phyloP scores from a whole-genome alignment of 2,329 filamentous ascomycete species.

The Orbilia javanica region DNA sequence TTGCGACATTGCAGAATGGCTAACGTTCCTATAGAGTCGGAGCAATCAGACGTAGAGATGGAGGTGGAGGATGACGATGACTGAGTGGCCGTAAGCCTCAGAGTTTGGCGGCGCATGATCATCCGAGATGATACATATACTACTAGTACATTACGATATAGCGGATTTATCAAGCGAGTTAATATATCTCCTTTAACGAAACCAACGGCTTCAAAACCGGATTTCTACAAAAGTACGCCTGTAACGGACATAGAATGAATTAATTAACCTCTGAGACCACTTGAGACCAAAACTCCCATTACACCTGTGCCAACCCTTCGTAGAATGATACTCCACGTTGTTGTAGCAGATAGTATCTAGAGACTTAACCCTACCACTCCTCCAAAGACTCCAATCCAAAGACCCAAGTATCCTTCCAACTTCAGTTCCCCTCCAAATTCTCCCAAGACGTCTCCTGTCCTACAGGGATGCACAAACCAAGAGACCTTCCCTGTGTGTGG shows the following conservation, averaged over 20 bases:
- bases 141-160: not conserved
- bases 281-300: not conserved
- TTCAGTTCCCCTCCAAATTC: conserved; percentile 66
- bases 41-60: conserved; percentile 61
- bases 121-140: not conserved
- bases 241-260: not conserved
- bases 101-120: not conserved
- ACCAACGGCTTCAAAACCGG: not conserved
- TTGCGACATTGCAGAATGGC: not conserved
- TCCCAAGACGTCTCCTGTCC: conserved; percentile 83
- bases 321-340: not conserved
- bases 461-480: conserved; percentile 94
- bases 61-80: conserved; percentile 62
- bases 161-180: not conserved
- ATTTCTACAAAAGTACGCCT: not conserved
- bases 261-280: not conserved
- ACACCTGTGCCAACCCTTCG: too few species aligned
- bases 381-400: conserved; percentile 91
- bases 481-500: conserved; percentile 81
- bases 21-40: conserved; percentile 30
- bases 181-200: conserved; percentile 56
- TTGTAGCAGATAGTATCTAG: conserved; percentile 8
- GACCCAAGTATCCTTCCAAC: conserved; percentile 78
- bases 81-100: conserved; percentile 8
- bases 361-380: conserved; percentile 82